Evolutionary conservation across 495 filamentous ascomycete genomes (phyloP).

Genomic region (Friedmanniomyces simplex): DNA sequence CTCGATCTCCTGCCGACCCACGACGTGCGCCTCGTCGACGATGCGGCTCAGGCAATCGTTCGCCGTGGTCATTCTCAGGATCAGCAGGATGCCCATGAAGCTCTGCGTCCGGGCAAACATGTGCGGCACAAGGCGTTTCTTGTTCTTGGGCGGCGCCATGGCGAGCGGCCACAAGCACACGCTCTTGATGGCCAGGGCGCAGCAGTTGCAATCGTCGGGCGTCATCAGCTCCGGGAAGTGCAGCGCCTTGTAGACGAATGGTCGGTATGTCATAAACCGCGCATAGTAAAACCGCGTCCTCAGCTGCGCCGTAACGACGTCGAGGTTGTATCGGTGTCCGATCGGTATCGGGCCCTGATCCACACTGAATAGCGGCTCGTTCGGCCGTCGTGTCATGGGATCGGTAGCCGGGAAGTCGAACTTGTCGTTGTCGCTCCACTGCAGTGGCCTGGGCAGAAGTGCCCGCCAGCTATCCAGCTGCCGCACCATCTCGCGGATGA

Average conservation of each 20-base stretch:
- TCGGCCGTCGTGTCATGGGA: background rate
- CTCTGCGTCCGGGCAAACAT: constrained; percentile 51
- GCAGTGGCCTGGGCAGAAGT: constrained; percentile 41
- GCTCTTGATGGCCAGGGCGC: constrained; percentile 42
- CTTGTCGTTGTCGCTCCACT: constrained; percentile 44
- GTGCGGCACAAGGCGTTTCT: constrained; percentile 47
- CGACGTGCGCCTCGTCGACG: constrained; percentile 33
- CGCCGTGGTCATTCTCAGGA: constrained; percentile 42
- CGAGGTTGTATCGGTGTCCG: constrained; percentile 40
- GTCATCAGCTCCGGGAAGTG: constrained; percentile 46
- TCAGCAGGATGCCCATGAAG: constrained; percentile 45
- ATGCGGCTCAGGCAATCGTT: constrained; percentile 40
- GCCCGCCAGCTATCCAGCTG: constrained; percentile 47
- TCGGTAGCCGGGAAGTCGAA: constrained; percentile 29
- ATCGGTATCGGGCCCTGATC: constrained; percentile 36
- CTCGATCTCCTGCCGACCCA: constrained; percentile 39
- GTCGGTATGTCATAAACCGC: constrained; percentile 47
- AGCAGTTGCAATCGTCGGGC: constrained; percentile 41
- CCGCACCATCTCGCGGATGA: constrained; percentile 38
- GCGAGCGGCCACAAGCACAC: constrained; percentile 46
- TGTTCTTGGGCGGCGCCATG: constrained; percentile 45
- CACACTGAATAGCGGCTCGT: constrained; percentile 37
- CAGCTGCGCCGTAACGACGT: constrained; percentile 46
- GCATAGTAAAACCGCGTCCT: constrained; percentile 50
- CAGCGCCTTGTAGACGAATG: constrained; percentile 52